Evolutionary conservation across 2,329 filamentous ascomycete genomes (phyloP), one percentile per base, ranked within the genome.

Genomic region (Pseudofabraea citricarpa): DNA sequence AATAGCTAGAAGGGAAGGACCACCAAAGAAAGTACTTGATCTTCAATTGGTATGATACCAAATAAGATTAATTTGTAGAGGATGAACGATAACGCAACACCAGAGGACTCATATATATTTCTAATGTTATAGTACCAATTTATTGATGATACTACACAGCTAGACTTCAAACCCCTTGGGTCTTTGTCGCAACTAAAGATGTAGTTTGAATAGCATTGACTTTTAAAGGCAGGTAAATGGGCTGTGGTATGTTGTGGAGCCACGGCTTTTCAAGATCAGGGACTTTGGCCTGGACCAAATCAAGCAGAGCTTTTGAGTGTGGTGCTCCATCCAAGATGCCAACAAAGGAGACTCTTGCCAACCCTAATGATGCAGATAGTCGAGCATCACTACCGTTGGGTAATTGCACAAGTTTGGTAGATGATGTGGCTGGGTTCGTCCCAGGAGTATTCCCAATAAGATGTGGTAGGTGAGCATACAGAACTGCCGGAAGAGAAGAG

Each of bases 281-380:
- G 2, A 87, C 77, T 43, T 69, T 65, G 26, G 71, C 64, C 22
- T 69, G 62, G 1, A 80, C 71, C 51, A 80, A 77, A 4, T 79
- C 70, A 19, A 82, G 58, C 8, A 89, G 59, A 1, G 75, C 70
- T 39, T 70, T 70, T 0, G 76, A 70, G 32, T 76, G 73, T 0
- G 81, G 79, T 1, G 82, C 79, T 27, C 67, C 72, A 6, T 68
- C 66, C 16, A 70, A 61, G 6, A 89, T 59, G 1, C 75, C 85
- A 23, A 89, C 65, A 18, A 81, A 79, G 1, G 82, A 85, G 1
- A 81, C 80, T 24, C 81, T 72, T 1, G 81, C 78, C 8, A 87
- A 69, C 2, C 76, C 76, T 3, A 88, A 66, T 16, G 71, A 71
- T 22, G 65, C 61, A 37, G 75, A 75, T 13, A 89, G 63, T 10